These are phyloP conservation scores for Boletus mariae DNA, from an alignment of 1,284 basidiomycete genomes.

Conservation along the genomic window DNA sequence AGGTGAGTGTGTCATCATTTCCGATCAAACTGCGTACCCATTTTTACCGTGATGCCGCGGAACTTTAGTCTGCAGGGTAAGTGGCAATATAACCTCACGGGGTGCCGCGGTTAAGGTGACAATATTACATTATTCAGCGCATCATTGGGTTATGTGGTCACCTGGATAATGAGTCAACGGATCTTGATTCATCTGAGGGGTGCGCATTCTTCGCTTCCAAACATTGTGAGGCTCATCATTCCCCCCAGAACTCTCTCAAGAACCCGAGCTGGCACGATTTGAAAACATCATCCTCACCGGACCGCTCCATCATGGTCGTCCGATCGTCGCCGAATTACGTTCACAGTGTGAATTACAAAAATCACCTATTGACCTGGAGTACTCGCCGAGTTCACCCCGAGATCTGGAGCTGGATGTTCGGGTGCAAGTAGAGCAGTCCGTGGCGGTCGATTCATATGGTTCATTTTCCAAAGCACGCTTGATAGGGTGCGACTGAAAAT, in stretches of 20 bases:
- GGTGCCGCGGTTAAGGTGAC: neutral
- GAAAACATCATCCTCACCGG: constrained; percentile 30
- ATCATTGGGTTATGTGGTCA: constrained; percentile 35
- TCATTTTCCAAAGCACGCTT: constrained; percentile 18
- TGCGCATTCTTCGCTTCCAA: neutral
- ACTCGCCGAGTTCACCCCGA: constrained; percentile 8
- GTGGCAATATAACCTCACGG: constrained; percentile 9
- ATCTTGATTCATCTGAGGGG: constrained; percentile 36
- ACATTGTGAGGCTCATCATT: neutral
- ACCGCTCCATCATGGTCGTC: constrained; percentile 15
- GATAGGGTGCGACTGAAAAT: constrained; percentile 8
- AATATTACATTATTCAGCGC: constrained; percentile 19
- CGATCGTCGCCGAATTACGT: constrained; percentile 20
- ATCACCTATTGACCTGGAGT: constrained; percentile 23
- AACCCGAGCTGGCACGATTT: constrained; percentile 23
- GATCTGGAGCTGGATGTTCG: constrained; percentile 31
- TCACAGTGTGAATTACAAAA: constrained; percentile 26
- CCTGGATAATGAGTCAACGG: constrained; percentile 41
- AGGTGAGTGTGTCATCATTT: constrained; percentile 19
- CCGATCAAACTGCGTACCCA: constrained; percentile 8
- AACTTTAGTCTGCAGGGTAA: constrained; percentile 30
- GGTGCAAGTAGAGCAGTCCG: constrained; percentile 30
- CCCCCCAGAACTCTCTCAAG: constrained; percentile 24
- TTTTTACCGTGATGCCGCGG: constrained; percentile 7
- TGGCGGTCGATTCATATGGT: constrained; percentile 30